phyloP scores from a whole-genome alignment of 768 basidiomycete species.

The Coprinopsis sp. region DNA sequence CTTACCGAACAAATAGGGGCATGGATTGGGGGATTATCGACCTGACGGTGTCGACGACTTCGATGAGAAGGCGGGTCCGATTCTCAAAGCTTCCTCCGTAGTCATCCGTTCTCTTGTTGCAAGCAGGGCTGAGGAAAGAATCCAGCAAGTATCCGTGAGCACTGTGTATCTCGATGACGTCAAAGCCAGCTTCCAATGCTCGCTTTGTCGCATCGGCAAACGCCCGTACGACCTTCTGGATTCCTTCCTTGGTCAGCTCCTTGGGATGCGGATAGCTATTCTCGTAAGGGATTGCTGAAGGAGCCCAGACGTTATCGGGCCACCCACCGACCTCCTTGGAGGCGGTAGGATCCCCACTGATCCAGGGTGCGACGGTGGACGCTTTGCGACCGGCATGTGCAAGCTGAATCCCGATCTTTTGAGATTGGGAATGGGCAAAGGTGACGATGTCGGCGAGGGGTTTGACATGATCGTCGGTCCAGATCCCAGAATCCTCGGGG shows the following conservation, averaged over 20 bases:
- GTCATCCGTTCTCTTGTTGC: conserved; percentile 61
- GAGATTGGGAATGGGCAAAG: conserved; percentile 67
- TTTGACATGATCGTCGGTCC: conserved; percentile 54
- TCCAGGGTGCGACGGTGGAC: conserved; percentile 59
- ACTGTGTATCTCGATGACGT: conserved; percentile 58
- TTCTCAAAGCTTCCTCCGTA: conserved; percentile 75
- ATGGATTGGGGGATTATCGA: conserved; percentile 51
- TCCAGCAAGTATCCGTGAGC: conserved; percentile 61
- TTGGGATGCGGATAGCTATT: conserved; percentile 47
- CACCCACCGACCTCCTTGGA: conserved; percentile 41
- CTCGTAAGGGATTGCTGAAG: conserved; percentile 45
- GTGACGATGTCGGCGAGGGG: conserved; percentile 46
- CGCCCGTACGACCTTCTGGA: conserved; percentile 51
- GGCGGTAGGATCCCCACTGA: conserved; percentile 29
- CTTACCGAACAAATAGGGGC: conserved; percentile 70
- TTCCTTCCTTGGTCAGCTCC: conserved; percentile 51
- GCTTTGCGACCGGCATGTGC: conserved; percentile 78
- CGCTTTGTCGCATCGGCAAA: conserved; percentile 50
- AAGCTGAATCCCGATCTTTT: conserved; percentile 71
- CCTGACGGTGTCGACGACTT: conserved; percentile 62
- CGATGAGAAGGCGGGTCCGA: conserved; percentile 54
- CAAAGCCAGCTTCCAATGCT: conserved; percentile 55
- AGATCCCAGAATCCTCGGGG: conserved; percentile 60
- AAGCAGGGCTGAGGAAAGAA: conserved; percentile 53
- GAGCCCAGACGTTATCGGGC: conserved; percentile 52